Evolutionary conservation across 2,329 filamentous ascomycete species (phyloP).

Genomic region (Ophiostoma piceae): DNA sequence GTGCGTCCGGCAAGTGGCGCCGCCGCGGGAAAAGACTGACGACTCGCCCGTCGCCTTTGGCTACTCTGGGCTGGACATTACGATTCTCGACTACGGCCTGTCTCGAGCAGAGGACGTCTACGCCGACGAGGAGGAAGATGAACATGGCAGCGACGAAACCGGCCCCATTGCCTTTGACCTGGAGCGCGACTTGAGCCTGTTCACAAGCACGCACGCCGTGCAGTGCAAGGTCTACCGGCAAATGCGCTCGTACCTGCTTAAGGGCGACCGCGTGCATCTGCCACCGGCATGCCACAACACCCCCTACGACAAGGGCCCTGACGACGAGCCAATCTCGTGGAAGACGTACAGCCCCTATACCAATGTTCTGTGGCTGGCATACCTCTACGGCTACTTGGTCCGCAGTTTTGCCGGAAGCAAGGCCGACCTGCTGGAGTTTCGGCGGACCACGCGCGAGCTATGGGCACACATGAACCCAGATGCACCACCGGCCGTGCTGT

Average conservation of each 20-base stretch:
- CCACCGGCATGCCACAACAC: constrained; percentile 44
- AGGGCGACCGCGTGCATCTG: constrained; percentile 47
- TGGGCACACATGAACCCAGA: constrained; percentile 51
- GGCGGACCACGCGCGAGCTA: constrained; percentile 46
- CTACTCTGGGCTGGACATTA: constrained; percentile 57
- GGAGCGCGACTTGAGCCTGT: constrained; percentile 55
- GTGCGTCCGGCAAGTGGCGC: constrained; percentile 47
- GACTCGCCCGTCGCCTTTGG: constrained; percentile 44
- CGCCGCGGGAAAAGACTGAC: constrained; percentile 31
- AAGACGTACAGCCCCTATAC: constrained; percentile 53
- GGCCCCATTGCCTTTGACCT: constrained; percentile 50
- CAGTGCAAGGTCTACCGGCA: constrained; percentile 60
- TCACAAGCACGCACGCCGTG: constrained; percentile 54
- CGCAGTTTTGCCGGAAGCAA: constrained; percentile 45
- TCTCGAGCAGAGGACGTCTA: constrained; percentile 47
- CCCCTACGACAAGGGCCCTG: constrained; percentile 43
- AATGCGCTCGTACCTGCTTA: constrained; percentile 54
- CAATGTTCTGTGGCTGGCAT: constrained; percentile 61
- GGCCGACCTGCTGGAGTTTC: constrained; percentile 44
- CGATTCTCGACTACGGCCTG: constrained; percentile 60
- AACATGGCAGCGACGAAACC: constrained; percentile 27
- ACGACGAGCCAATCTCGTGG: constrained; percentile 51
- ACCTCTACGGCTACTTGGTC: constrained; percentile 52
- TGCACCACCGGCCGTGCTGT: constrained; percentile 43
- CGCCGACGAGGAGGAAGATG: constrained; percentile 28